Evolutionary conservation across 805 yeast species (phyloP).

Genomic region (Saturnispora saitoi): DNA sequence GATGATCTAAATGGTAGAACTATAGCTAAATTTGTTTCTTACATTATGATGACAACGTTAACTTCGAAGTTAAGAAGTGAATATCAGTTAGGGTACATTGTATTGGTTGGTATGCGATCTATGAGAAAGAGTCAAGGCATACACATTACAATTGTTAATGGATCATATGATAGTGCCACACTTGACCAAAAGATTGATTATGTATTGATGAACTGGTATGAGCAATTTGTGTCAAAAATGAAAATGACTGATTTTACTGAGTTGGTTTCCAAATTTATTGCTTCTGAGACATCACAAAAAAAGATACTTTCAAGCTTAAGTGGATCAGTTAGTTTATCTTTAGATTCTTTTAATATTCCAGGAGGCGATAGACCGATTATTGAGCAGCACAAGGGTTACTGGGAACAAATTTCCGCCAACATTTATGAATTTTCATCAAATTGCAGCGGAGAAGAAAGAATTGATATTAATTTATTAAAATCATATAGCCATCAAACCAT

Average conservation of each 20-base stretch:
- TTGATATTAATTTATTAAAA: conserved; percentile 29
- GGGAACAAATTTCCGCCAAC: conserved; percentile 42
- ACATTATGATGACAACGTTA: conserved; percentile 36
- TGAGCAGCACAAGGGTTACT: conserved; percentile 37
- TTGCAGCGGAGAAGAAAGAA: conserved; percentile 23
- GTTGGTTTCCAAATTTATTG: conserved; percentile 33
- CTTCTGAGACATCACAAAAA: conserved; percentile 15
- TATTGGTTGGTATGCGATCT: conserved; percentile 47
- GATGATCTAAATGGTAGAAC: conserved; percentile 28
- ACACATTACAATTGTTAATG: conserved; percentile 50
- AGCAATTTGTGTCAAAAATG: conserved; percentile 20
- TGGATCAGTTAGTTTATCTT: conserved; percentile 21
- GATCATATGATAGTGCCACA: conserved; percentile 32
- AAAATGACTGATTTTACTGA: conserved; percentile 31
- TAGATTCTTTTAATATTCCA: conserved; percentile 19
- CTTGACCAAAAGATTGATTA: conserved; percentile 41
- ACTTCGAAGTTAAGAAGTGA: conserved; percentile 43
- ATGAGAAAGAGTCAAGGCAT: conserved; percentile 48
- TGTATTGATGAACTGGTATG: conserved; percentile 36
- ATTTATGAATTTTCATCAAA: conserved; percentile 34
- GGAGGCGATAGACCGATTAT: conserved; percentile 19
- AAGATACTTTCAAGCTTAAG: conserved; percentile 13
- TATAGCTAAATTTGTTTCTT: conserved; percentile 39
- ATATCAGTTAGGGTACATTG: conserved; percentile 55
- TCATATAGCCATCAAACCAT: conserved; percentile 29